These are phyloP conservation scores for Agarophyton chilense DNA, from an alignment of 23 red algal species.

Conservation along the genomic window DNA sequence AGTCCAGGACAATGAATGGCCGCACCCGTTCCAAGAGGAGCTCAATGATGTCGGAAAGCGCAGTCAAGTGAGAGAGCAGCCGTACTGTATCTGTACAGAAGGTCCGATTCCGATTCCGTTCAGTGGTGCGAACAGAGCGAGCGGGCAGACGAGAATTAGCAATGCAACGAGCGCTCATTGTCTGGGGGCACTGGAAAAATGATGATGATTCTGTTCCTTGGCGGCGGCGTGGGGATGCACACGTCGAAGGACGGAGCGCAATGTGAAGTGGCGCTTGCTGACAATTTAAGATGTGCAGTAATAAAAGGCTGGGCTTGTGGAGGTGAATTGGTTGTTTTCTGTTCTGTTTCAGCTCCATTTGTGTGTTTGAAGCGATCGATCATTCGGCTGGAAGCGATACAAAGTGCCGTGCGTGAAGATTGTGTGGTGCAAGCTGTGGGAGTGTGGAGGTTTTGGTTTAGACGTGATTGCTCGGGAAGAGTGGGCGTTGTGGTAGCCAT, in stretches of 20 bases:
- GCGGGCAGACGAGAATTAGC: not conserved
- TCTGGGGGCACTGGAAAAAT: not conserved
- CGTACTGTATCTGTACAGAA: too few species aligned
- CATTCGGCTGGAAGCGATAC: not conserved
- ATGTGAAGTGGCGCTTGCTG: not conserved
- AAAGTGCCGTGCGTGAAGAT: not conserved
- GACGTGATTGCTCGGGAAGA: too few species aligned
- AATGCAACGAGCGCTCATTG: not conserved
- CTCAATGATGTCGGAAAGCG: constrained; percentile 3
- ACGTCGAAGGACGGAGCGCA: not conserved
- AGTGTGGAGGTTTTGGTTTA: too few species aligned
- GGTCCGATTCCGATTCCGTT: too few species aligned
- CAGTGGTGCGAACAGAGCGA: too few species aligned
- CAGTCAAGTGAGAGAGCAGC: constrained; percentile 12
- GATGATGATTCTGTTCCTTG: not conserved
- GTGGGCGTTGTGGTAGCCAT: not conserved
- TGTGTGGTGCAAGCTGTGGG: too few species aligned
- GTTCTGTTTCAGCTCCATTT: too few species aligned
- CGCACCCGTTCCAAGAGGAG: constrained; percentile 29
- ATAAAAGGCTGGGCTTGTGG: not conserved
- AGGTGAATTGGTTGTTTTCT: not conserved
- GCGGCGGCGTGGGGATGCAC: too few species aligned
- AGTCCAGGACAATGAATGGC: not conserved
- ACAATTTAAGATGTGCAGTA: not conserved
- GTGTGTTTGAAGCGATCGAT: not conserved